Percentiles rank a stretch among this genome's conserved stretches.
Evolutionary conservation across 805 yeast genomes (phyloP).

Genomic region (Starmerella apicola): DNA sequence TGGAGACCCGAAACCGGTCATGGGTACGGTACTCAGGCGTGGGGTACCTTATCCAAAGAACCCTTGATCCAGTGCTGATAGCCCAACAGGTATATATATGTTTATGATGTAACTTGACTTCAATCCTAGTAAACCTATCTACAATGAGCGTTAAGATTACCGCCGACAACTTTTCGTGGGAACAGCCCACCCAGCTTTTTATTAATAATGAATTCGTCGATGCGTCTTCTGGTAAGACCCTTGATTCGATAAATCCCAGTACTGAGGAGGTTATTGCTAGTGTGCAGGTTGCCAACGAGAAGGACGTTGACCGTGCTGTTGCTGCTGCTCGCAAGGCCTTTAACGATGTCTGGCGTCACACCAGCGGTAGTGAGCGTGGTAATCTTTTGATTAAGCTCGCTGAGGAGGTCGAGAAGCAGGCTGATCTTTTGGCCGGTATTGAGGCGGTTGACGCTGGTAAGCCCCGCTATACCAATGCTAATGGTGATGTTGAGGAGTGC

Average conservation of each 20-base stretch:
- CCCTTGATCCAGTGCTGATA: no score
- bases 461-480: slow-evolving; percentile 44
- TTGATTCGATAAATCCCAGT: slow-evolving; percentile 54
- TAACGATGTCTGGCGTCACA: slow-evolving; percentile 59
- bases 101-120: no score
- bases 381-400: slow-evolving; percentile 57
- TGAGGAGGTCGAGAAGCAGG: slow-evolving; percentile 58
- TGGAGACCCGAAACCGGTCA: no score
- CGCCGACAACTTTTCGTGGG: slow-evolving; percentile 44
- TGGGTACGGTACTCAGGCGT: no score
- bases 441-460: slow-evolving; percentile 89
- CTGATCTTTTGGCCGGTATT: slow-evolving; percentile 61
- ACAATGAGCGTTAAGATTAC: slow-evolving; percentile 19
- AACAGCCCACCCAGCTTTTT: slow-evolving; percentile 73
- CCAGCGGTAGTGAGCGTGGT: slow-evolving; percentile 59
- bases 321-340: slow-evolving; percentile 65
- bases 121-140: background rate
- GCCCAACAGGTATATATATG: background rate
- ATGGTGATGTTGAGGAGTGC: slow-evolving; percentile 63
- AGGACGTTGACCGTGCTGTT: slow-evolving; percentile 76
- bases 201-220: slow-evolving; percentile 51
- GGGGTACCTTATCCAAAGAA: no score
- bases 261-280: slow-evolving; percentile 60
- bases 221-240: slow-evolving; percentile 46
- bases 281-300: slow-evolving; percentile 63